Conservation (phyloP, 805 yeast genomes). For the Yarrowia sp. region DNA sequence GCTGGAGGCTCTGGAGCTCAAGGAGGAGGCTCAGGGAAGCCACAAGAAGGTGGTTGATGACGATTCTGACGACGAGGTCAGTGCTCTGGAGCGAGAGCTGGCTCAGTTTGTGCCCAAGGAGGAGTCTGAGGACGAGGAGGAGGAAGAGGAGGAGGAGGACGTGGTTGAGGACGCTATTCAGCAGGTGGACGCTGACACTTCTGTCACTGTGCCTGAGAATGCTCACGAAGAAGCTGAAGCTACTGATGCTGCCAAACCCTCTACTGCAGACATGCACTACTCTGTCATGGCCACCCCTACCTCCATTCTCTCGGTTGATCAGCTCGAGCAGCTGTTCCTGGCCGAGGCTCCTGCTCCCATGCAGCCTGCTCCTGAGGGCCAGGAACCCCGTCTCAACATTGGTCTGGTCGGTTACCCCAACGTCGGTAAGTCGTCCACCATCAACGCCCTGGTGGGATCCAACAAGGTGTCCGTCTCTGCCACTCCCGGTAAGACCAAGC, state of each 20-base stretch:
- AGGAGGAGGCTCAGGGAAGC: constrained; percentile 35
- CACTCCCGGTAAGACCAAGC: constrained; percentile 98
- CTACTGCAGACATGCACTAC: constrained; percentile 29
- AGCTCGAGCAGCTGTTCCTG: constrained; percentile 77
- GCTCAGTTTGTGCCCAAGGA: constrained; percentile 35
- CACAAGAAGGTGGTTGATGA: constrained; percentile 32
- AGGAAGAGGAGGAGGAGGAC: constrained; percentile 30
- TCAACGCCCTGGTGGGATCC: constrained; percentile 92
- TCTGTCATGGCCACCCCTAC: constrained; percentile 47
- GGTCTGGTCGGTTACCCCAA: constrained; percentile 98
- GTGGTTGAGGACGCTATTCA: constrained; percentile 14
- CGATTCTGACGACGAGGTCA: constrained; percentile 29
- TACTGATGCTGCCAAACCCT: not conserved
- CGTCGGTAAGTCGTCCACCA: constrained; percentile 95
- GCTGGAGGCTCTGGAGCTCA: constrained; percentile 58
- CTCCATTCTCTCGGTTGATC: constrained; percentile 74
- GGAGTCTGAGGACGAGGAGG: constrained; percentile 31
- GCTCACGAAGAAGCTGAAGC: constrained; percentile 19
- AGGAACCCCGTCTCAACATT: constrained; percentile 65
- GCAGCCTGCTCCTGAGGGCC: constrained; percentile 51
- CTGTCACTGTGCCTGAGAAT: not conserved
- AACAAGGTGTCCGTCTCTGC: constrained; percentile 97
- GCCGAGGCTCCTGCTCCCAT: constrained; percentile 60
- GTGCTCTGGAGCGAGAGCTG: constrained; percentile 34
- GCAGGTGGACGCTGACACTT: constrained; percentile 38